These are phyloP conservation scores for Alnus glutinosa DNA, from an alignment of 306 rosid genomes.

Conservation along the genomic window DNA sequence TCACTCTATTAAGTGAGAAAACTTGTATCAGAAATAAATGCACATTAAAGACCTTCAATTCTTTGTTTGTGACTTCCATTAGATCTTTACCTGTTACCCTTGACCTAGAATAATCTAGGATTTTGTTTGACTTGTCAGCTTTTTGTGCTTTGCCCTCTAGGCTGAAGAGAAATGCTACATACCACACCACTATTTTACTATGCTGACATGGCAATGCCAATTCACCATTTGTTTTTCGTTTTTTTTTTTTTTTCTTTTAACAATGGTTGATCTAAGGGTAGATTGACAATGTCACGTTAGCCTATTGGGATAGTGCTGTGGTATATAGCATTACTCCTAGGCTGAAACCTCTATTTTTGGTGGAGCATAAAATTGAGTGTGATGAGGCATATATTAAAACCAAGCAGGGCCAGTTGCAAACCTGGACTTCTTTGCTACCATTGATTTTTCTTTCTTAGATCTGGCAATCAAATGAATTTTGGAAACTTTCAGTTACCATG, in stretches of 20 bases:
- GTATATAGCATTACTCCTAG: not conserved
- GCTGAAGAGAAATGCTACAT: too few relatives aligned
- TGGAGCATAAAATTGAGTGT: slow-evolving; percentile 2
- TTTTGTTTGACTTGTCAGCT: not conserved
- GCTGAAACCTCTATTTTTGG: not conserved
- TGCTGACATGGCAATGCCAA: too few relatives aligned
- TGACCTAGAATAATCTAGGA: not conserved
- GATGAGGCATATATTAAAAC: not conserved
- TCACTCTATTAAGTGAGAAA: not conserved
- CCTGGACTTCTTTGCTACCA: not conserved
- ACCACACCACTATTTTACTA: too few relatives aligned
- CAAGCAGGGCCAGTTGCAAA: not conserved
- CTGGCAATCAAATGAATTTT: not conserved
- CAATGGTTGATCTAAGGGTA: too few relatives aligned
- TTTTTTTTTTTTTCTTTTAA: too few relatives aligned
- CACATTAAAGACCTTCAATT: not conserved
- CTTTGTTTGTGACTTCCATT: not conserved
- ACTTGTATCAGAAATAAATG: not conserved
- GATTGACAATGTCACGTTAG: too few relatives aligned
- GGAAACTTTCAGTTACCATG: not conserved
- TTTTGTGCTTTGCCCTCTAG: slow-evolving; percentile 1
- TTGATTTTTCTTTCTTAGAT: not conserved
- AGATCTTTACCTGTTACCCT: not conserved
- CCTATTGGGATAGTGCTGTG: too few relatives aligned
- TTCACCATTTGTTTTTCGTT: too few relatives aligned